Evolutionary conservation across 148 eudicot species (phyloP).

Genomic region (Oxyria digyna): DNA sequence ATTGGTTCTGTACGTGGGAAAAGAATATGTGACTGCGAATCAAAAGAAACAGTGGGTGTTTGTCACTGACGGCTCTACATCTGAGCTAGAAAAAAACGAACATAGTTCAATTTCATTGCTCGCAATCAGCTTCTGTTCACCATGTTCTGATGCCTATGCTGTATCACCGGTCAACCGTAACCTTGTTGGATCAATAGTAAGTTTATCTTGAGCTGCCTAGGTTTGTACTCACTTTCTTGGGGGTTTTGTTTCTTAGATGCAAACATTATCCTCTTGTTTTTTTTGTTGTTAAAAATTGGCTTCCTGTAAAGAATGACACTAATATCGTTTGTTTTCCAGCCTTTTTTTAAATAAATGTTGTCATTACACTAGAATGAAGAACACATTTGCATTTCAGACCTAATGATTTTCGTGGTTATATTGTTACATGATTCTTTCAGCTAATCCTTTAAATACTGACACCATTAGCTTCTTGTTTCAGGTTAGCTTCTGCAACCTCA

Average conservation of each 20-base stretch:
- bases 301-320: neutral
- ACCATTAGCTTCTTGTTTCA: conserved; percentile 13
- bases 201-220: conserved; percentile 14
- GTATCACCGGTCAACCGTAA: conserved; percentile 43
- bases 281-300: neutral
- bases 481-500: conserved; percentile 83
- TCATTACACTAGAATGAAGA: neutral
- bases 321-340: neutral
- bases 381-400: neutral
- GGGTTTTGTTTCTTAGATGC: neutral
- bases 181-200: conserved; percentile 72
- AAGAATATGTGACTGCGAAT: conserved; percentile 37
- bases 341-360: neutral
- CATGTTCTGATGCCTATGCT: conserved; percentile 37
- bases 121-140: conserved; percentile 69
- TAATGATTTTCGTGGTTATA: neutral
- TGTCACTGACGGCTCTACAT: conserved; percentile 66
- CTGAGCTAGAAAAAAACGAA: conserved; percentile 22
- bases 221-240: neutral
- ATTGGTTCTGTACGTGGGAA: conserved; percentile 69
- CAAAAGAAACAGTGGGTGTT: conserved; percentile 90
- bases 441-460: neutral
- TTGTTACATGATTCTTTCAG: neutral
- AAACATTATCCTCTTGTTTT: too few relatives aligned
- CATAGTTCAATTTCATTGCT: conserved; percentile 31